These are phyloP conservation scores for Rhodamnia argentea DNA, from an alignment of 345 rosid genomes.

Conservation along the genomic window DNA sequence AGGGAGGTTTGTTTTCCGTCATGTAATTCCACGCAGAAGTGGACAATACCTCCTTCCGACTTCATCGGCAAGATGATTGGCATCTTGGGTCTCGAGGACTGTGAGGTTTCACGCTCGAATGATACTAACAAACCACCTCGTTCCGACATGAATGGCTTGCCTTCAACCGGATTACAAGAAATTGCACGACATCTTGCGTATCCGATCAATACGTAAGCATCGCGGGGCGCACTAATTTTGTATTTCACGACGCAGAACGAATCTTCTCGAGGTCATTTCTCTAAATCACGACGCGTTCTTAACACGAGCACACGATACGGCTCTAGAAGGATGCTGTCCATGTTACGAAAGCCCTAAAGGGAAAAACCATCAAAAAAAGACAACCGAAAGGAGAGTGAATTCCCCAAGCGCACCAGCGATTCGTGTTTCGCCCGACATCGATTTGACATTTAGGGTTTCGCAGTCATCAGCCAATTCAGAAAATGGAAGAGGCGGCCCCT, in stretches of 20 bases:
- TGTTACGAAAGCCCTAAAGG: not conserved
- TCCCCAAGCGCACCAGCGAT: not conserved
- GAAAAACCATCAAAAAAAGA: not conserved
- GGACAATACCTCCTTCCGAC: not conserved
- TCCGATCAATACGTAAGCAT: not conserved
- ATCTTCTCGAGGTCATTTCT: not conserved
- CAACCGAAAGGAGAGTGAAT: not conserved
- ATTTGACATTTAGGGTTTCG: not conserved
- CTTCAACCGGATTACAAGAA: not conserved
- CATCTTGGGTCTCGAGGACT: not conserved
- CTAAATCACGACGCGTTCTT: not conserved
- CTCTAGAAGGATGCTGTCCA: not conserved
- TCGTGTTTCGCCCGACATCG: not conserved
- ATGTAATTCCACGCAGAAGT: not conserved
- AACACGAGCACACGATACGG: too few relatives aligned
- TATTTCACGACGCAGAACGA: fast-evolving
- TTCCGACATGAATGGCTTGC: not conserved
- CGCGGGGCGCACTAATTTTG: not conserved
- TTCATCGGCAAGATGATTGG: not conserved
- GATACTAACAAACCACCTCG: not conserved
- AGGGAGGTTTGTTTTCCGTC: not conserved
- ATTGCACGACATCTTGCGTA: not conserved
- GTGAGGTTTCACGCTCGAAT: not conserved
- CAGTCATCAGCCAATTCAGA: not conserved
- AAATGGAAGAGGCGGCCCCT: not conserved